phyloP scores from a whole-genome alignment of 805 yeast species.

The Lachancea kluyveri region DNA sequence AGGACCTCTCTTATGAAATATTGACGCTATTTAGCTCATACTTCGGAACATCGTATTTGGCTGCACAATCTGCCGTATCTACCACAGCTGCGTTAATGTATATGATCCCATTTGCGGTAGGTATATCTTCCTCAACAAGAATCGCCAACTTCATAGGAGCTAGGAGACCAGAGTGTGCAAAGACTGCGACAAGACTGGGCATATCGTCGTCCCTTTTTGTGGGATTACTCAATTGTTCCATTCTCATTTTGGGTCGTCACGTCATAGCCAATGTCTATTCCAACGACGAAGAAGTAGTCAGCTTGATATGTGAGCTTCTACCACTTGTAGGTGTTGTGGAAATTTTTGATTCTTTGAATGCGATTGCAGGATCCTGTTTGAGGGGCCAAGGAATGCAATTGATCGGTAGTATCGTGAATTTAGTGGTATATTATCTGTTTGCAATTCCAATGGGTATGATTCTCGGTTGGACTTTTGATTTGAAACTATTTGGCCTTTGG shows the following conservation, averaged over 20 bases:
- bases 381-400: slow-evolving; percentile 85
- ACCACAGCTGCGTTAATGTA: slow-evolving; percentile 58
- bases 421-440: slow-evolving; percentile 60
- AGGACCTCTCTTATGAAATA: slow-evolving; percentile 67
- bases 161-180: slow-evolving; percentile 40
- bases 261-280: slow-evolving; percentile 55
- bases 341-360: slow-evolving; percentile 63
- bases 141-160: slow-evolving; percentile 70
- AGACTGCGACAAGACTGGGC: slow-evolving; percentile 41
- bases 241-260: slow-evolving; percentile 43
- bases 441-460: slow-evolving; percentile 64
- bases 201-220: slow-evolving; percentile 35
- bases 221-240: slow-evolving; percentile 46
- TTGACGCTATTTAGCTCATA: slow-evolving; percentile 64
- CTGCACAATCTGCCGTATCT: slow-evolving; percentile 69
- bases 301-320: slow-evolving; percentile 43
- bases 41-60: slow-evolving; percentile 62
- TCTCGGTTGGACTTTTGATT: slow-evolving; percentile 46
- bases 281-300: slow-evolving; percentile 50
- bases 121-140: slow-evolving; percentile 66
- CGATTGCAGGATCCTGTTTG: slow-evolving; percentile 71
- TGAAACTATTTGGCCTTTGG: slow-evolving; percentile 68
- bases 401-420: slow-evolving; percentile 65
- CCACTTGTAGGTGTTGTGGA: slow-evolving; percentile 65
- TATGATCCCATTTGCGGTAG: slow-evolving; percentile 71